Percentiles rank a stretch among this genome's conserved stretches.
Conservation (phyloP, 768 basidiomycete genomes). For the Ramaria rubella region DNA sequence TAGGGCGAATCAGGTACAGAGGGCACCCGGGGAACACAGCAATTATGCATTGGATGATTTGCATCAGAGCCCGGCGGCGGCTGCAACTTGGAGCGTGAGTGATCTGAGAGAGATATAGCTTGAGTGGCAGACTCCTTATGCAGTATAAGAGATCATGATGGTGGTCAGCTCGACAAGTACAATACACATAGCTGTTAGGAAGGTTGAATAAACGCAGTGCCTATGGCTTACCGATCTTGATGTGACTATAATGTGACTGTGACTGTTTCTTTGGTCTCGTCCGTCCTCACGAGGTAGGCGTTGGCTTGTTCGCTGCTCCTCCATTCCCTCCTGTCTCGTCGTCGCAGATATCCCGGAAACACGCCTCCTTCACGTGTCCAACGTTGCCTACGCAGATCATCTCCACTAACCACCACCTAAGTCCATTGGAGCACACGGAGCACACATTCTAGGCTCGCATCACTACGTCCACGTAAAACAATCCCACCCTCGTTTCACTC, state of each 20-base stretch:
- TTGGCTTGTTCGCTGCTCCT: not conserved
- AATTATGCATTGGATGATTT: no score
- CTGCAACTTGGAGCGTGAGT: no score
- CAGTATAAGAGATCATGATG: no score
- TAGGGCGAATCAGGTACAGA: no score
- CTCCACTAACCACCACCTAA: not conserved
- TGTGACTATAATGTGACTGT: not conserved
- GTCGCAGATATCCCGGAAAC: not conserved
- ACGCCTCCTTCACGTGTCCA: not conserved
- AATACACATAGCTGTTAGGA: not conserved
- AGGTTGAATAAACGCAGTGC: not conserved
- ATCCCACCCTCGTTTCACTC: slow-evolving; percentile 4
- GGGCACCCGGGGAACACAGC: no score
- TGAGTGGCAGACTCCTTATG: no score
- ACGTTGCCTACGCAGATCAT: not conserved
- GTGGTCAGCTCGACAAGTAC: no score
- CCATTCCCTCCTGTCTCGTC: not conserved
- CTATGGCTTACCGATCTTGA: not conserved
- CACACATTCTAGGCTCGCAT: not conserved
- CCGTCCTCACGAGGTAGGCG: not conserved
- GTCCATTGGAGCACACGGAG: not conserved
- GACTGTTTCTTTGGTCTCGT: not conserved
- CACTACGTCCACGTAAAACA: slow-evolving; percentile 1
- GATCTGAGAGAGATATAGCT: no score
- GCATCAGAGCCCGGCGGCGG: no score